Evolutionary conservation across 2,329 filamentous ascomycete genomes (phyloP), one percentile per base, ranked within the genome.

Genomic region (Dothiorella sarmentorum): DNA sequence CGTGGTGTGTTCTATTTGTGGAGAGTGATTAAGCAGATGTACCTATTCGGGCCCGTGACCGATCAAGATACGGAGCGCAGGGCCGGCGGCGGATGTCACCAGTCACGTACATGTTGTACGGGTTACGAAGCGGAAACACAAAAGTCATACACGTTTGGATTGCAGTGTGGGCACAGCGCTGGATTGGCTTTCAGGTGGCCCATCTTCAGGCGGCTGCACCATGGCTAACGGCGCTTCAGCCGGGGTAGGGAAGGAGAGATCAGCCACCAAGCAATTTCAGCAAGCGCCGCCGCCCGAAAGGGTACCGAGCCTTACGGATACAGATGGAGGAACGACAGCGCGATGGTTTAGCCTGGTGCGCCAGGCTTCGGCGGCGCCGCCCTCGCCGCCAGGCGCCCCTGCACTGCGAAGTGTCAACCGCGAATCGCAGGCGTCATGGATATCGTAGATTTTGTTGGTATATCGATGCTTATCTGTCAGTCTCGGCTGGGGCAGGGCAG

Each of bases 381-480:
- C 7, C 29, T 7, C 45, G 18, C 20, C 22, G 10, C 7, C 17
- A 4, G 7, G 22, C 22, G 42, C 29, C 29, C 44, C 29, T 33
- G 27, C 24, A 15, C 44, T 11, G 26, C n/a, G 29, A 13, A 9
- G 29, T 31, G 10, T 31, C 10, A 15, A 26, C 26, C 10, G 15
- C 45, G 45, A 49, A 49, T 49, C 11, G 45, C 45, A 35, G n/a
- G n/a, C n/a, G n/a, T n/a, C n/a, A n/a, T n/a, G n/a, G n/a, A n/a
- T n/a, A n/a, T n/a, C n/a, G n/a, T n/a, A n/a, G n/a, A n/a, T n/a
- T 29, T 22, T 24, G 38, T 52, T 52, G 47, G 70, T 31, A 37
- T 26, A 17, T 18, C 29, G 43, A 26, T 18, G 29, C 47, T 52
- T 52, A 52, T 52, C 47, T 52, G 20, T 52, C 37, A 31, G 47